A percentile compares a stretch with the other conserved stretches of the same genome.
These are phyloP conservation scores for Russula griseocarnosa DNA, from an alignment of 768 basidiomycete species.

Conservation along the genomic window DNA sequence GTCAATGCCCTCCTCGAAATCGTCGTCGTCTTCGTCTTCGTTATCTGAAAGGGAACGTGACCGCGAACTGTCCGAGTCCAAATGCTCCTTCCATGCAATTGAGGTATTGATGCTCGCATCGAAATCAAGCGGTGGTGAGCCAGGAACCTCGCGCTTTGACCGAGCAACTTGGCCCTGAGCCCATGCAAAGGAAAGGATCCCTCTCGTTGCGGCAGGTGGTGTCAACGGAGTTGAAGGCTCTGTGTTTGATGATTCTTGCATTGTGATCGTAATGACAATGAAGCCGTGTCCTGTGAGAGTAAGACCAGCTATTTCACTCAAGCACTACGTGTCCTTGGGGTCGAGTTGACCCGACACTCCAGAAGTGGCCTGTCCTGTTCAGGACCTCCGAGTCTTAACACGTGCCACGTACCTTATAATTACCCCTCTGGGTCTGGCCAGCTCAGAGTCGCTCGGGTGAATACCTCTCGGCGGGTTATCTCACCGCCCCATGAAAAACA, in stretches of 20 bases:
- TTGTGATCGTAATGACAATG: not conserved
- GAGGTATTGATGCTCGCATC: constrained; percentile 78
- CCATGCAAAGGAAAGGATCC: constrained; percentile 20
- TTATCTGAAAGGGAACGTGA: constrained; percentile 51
- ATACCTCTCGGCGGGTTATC: not conserved
- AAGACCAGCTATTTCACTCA: not conserved
- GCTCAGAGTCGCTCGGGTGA: not conserved
- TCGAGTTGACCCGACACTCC: not conserved
- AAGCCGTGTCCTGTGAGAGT: constrained; percentile 4
- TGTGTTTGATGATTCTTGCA: constrained; percentile 12
- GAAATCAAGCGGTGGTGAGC: constrained; percentile 42
- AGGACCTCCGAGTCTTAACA: not conserved
- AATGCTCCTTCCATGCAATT: constrained; percentile 67
- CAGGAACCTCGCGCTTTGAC: constrained; percentile 7
- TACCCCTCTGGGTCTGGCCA: no score
- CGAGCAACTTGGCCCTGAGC: constrained; percentile 19
- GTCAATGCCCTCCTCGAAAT: constrained; percentile 36
- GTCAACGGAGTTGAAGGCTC: constrained; percentile 19
- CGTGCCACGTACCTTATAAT: not conserved
- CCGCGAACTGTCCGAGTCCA: constrained; percentile 37
- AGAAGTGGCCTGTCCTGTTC: not conserved
- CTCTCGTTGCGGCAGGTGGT: constrained; percentile 19
- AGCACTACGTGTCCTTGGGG: not conserved
- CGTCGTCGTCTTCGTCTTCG: constrained; percentile 27
- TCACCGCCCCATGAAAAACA: constrained; percentile 2